phyloP scores from a whole-genome alignment of 2,329 filamentous ascomycete genomes.

The Alternaria sp. region DNA sequence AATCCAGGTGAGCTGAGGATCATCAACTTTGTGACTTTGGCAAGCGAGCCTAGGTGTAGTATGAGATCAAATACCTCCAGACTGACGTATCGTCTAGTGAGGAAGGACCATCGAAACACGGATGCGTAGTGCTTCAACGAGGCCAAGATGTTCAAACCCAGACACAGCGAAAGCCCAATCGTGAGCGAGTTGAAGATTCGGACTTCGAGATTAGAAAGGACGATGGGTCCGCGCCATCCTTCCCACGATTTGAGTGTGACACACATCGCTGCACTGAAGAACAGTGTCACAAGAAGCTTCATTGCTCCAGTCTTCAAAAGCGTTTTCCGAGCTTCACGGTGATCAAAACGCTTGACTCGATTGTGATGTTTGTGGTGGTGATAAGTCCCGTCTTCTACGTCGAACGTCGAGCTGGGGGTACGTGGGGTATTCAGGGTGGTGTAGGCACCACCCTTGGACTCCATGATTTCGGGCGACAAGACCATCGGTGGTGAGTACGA shows the following conservation, averaged over 20 bases:
- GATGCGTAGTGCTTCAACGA: constrained; percentile 47
- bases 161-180: constrained; percentile 43
- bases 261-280: constrained; percentile 42
- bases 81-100: constrained; percentile 42
- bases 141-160: constrained; percentile 46
- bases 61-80: constrained; percentile 48
- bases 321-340: constrained; percentile 40
- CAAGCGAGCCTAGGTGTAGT: constrained; percentile 40
- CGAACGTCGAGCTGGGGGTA: constrained; percentile 22
- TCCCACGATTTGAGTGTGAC: constrained; percentile 41
- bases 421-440: constrained; percentile 16
- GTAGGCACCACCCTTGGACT: constrained; percentile 30
- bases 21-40: constrained; percentile 47
- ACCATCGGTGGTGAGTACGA: constrained; percentile 24
- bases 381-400: constrained; percentile 18
- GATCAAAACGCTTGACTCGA: constrained; percentile 41
- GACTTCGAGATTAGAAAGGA: constrained; percentile 39
- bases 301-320: constrained; percentile 38
- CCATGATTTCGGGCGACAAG: constrained; percentile 21
- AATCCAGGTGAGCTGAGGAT: constrained; percentile 43
- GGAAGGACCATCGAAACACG: constrained; percentile 44
- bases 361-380: constrained; percentile 17
- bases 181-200: constrained; percentile 46
- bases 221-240: constrained; percentile 32
- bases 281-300: constrained; percentile 39